Conservation (phyloP, 2,329 filamentous ascomycete genomes). For the Sarocladium kiliense region DNA sequence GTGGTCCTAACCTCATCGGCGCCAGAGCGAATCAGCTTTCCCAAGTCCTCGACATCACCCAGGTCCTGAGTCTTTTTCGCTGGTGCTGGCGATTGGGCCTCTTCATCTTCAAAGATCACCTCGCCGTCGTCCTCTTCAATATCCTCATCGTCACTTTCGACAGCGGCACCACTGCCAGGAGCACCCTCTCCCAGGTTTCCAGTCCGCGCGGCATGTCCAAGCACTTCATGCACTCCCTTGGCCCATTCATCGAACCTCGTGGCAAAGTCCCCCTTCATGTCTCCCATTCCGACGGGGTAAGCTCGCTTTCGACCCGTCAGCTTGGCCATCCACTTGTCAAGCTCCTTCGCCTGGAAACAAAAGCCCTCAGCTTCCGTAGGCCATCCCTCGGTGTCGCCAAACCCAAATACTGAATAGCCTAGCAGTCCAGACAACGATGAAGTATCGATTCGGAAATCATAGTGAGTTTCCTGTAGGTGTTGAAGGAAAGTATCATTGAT, state of each 20-base stretch:
- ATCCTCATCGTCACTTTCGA: constrained; percentile 79
- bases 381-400: constrained; percentile 90
- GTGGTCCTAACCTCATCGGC: constrained; percentile 25
- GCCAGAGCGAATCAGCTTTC: constrained; percentile 53
- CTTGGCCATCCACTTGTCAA: constrained; percentile 97
- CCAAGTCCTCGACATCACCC: constrained; percentile 82
- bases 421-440: constrained; percentile 70
- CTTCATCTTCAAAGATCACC: constrained; percentile 36
- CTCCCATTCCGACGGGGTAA: constrained; percentile 83
- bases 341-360: constrained; percentile 84
- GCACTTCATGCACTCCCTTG: constrained; percentile 64
- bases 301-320: constrained; percentile 80
- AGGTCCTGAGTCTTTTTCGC: constrained; percentile 39
- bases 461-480: constrained; percentile 85
- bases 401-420: constrained; percentile 90
- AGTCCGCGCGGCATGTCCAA: constrained; percentile 58
- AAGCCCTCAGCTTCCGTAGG: constrained; percentile 85
- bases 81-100: constrained; percentile 32
- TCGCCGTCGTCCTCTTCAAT: constrained; percentile 55
- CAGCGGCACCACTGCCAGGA: constrained; percentile 72
- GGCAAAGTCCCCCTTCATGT: constrained; percentile 70
- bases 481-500: constrained; percentile 83
- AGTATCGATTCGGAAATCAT: constrained; percentile 95
- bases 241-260: constrained; percentile 72
- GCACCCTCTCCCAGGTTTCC: constrained; percentile 61